Evolutionary conservation across 1,284 basidiomycete species (phyloP), one percentile per base, ranked within the genome.

Genomic region (Polyporus tsugae): DNA sequence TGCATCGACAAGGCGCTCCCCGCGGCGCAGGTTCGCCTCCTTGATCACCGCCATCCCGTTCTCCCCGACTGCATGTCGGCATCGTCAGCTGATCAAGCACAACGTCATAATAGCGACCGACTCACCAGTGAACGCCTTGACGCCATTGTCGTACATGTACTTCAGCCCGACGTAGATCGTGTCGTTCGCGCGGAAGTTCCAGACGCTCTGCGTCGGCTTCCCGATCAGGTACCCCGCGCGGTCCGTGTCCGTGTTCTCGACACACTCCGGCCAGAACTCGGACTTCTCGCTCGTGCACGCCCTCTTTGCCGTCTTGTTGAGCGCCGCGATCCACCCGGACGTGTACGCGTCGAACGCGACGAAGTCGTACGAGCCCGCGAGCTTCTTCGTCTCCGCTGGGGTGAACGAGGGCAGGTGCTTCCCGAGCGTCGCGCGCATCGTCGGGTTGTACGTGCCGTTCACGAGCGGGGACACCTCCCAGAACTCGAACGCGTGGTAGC

Each of bases 131-230:
- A 59, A 38, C 38, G 57, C 57, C 57, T 36, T 59, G 7, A 59
- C 22, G 2, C 57, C 57, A 25, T 59, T 59, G 1, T 36, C 57
- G 9, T 59, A 22, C 57, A 59, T 59, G 9, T 59, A 59, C 36
- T 39, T 59, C 57, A 59, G 4, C 38, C 35, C 57, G 13, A 10
- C 19, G 57, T 59, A 59, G 19, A 59, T 35, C 35, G 57, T 59
- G 38, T 59, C 57, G 38, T 59, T 59, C 35, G 57, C 57, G 29
- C 57, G 57, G 22, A 59, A 59, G 57, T 59, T 59, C 57, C 57
- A 59, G 13, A 10, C n/a, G 57, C 35, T 59, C 57, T 59, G n/a
- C 57, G 57, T 59, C 35, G 57, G 57, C 38, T 39, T 59, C n/a
- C 57, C 57, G 22, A 59, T 59, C 7, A 59, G 19, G 38, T n/a